These are phyloP conservation scores for Xylariomycetidae sp. DNA, from an alignment of 2,329 filamentous ascomycete species.

Conservation along the genomic window DNA sequence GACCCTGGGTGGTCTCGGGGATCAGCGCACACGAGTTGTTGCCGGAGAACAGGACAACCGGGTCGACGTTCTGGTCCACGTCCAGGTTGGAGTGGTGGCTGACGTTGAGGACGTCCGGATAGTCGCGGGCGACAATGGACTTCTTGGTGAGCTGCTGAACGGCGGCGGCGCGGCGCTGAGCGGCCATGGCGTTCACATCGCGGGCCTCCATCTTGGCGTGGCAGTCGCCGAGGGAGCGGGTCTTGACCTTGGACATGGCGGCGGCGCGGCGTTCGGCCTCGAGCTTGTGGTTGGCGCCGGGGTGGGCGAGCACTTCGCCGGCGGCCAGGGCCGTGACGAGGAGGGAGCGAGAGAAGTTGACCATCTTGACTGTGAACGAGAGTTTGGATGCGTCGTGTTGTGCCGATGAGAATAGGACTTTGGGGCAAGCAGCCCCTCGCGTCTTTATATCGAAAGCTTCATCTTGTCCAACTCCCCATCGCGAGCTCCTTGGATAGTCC, in stretches of 20 bases:
- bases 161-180: constrained; percentile 25
- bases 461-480: too few relatives aligned
- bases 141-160: constrained; percentile 24
- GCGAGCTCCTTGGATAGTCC: too few relatives aligned
- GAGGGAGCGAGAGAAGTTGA: background rate
- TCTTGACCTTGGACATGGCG: background rate
- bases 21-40: constrained; percentile 8
- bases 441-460: too few relatives aligned
- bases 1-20: constrained; percentile 5
- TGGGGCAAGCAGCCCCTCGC: too few relatives aligned
- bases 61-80: background rate
- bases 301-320: constrained; percentile 1
- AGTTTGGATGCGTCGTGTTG: background rate
- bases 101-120: constrained; percentile 21
- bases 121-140: constrained; percentile 23
- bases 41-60: constrained; percentile 1
- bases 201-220: constrained; percentile 24
- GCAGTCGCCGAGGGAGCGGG: constrained; percentile 25
- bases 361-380: constrained; percentile 1
- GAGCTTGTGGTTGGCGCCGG: constrained; percentile 3
- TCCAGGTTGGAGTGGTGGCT: constrained; percentile 23
- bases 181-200: constrained; percentile 23
- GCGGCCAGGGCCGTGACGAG: constrained; percentile 1
- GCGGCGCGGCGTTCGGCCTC: constrained; percentile 2
- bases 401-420: too few relatives aligned